phyloP scores from a whole-genome alignment of 495 filamentous ascomycete genomes.

The Pyronema omphalodes region DNA sequence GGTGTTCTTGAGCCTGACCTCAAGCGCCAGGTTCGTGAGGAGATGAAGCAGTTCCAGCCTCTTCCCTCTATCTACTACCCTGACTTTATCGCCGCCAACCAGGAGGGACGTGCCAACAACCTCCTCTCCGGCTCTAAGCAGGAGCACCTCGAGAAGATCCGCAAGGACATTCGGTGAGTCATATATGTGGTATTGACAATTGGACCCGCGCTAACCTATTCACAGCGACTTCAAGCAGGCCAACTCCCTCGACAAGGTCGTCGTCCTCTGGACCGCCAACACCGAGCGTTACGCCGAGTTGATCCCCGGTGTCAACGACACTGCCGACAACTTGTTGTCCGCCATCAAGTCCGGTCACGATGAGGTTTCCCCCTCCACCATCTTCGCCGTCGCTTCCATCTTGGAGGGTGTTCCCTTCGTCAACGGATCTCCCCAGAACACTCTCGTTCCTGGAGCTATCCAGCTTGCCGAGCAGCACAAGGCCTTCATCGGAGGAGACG shows the following conservation, averaged over 20 bases:
- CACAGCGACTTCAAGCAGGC: constrained; percentile 70
- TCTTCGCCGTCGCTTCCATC: constrained; percentile 89
- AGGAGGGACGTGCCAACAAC: constrained; percentile 93
- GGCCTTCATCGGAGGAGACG: constrained; percentile 91
- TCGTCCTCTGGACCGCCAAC: constrained; percentile 97
- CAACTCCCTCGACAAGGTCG: constrained; percentile 81
- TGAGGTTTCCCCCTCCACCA: constrained; percentile 81
- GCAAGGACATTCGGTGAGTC: constrained; percentile 77
- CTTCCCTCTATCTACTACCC: constrained; percentile 96
- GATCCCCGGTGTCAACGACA: constrained; percentile 81
- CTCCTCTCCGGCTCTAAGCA: constrained; percentile 68
- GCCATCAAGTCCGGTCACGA: constrained; percentile 70
- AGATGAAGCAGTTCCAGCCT: constrained; percentile 78
- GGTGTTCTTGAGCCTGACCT: constrained; percentile 82
- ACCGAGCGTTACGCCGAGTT: constrained; percentile 92
- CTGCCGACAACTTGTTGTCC: constrained; percentile 77
- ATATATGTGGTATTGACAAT: background rate
- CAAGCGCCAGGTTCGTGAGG: constrained; percentile 74
- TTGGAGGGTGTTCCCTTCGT: constrained; percentile 86
- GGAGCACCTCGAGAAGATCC: constrained; percentile 83
- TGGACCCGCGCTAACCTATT: constrained; percentile 21
- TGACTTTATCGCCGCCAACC: constrained; percentile 97
- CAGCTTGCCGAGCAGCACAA: constrained; percentile 72
- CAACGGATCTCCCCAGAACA: constrained; percentile 98
- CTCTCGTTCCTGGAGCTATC: constrained; percentile 85